Percentiles rank a stretch among this genome's conserved stretches.
These are phyloP conservation scores for Penicillium mononematosum DNA, from an alignment of 495 filamentous ascomycete species.

Conservation along the genomic window DNA sequence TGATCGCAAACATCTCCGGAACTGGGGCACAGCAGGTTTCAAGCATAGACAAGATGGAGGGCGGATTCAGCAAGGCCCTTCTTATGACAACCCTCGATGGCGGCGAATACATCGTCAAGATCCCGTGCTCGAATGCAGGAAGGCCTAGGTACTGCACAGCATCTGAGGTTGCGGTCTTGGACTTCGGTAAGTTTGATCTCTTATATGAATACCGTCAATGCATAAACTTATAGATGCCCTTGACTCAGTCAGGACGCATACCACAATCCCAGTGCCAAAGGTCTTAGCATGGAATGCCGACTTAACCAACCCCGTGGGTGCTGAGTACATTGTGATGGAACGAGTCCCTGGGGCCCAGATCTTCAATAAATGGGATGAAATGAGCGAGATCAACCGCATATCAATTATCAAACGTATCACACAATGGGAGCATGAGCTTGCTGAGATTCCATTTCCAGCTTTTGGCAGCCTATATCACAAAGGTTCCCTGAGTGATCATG, in stretches of 20 bases:
- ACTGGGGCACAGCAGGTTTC: neutral
- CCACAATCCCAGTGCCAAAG: neutral
- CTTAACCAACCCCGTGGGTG: constrained; percentile 23
- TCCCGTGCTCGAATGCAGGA: neutral
- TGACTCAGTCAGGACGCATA: neutral
- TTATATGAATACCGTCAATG: no score
- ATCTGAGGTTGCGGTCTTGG: neutral
- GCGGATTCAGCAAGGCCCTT: neutral
- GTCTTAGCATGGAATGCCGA: constrained; percentile 19
- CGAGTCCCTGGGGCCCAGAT: constrained; percentile 27
- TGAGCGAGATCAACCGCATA: neutral
- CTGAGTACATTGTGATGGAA: constrained; percentile 34
- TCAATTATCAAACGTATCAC: neutral
- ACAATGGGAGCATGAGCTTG: neutral
- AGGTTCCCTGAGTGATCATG: neutral
- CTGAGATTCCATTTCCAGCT: neutral
- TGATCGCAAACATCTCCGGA: neutral
- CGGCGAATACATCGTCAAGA: neutral
- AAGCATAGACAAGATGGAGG: neutral
- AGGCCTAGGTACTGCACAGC: neutral
- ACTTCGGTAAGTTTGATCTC: no score
- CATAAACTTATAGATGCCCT: neutral
- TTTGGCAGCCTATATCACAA: neutral
- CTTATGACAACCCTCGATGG: neutral
- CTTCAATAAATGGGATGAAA: constrained; percentile 19